phyloP scores from a whole-genome alignment of 352 stramenopile species.

The Paralagenidium karlingii region DNA sequence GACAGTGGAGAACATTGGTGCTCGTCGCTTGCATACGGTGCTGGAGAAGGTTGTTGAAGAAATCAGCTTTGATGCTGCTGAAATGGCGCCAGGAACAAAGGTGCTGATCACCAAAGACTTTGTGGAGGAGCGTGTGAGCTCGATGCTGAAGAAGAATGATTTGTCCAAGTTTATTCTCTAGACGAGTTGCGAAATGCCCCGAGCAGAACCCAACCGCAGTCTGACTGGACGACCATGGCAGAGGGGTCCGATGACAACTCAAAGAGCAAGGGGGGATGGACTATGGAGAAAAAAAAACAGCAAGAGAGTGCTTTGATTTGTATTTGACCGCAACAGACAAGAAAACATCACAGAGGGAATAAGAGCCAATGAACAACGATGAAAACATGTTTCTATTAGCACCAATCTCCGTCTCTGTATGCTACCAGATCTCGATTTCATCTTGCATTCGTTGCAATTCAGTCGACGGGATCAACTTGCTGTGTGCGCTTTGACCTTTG shows the following conservation, averaged over 20 bases:
- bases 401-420: no score
- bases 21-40: slow-evolving; percentile 93
- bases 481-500: slow-evolving; percentile 19
- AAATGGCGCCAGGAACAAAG: slow-evolving; percentile 67
- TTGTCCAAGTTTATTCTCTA: slow-evolving; percentile 99
- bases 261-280: no score
- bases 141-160: slow-evolving; percentile 92
- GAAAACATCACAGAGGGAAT: no score
- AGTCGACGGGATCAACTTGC: slow-evolving; percentile 41
- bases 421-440: slow-evolving; percentile 76
- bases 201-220: no score
- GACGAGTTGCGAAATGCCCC: no score
- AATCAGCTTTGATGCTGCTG: slow-evolving; percentile 96
- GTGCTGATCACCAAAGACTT: slow-evolving; percentile 92
- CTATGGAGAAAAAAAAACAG: no score
- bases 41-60: slow-evolving; percentile 98
- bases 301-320: no score
- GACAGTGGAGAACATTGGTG: slow-evolving; percentile 98
- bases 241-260: no score
- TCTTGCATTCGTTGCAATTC: slow-evolving; percentile 64
- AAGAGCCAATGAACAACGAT: no score
- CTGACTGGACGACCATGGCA: no score
- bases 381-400: no score
- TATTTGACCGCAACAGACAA: no score
- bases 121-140: slow-evolving; percentile 88